These are phyloP conservation scores for Berberis thunbergii DNA, from an alignment of 164 flowering plant genomes.

Conservation along the genomic window DNA sequence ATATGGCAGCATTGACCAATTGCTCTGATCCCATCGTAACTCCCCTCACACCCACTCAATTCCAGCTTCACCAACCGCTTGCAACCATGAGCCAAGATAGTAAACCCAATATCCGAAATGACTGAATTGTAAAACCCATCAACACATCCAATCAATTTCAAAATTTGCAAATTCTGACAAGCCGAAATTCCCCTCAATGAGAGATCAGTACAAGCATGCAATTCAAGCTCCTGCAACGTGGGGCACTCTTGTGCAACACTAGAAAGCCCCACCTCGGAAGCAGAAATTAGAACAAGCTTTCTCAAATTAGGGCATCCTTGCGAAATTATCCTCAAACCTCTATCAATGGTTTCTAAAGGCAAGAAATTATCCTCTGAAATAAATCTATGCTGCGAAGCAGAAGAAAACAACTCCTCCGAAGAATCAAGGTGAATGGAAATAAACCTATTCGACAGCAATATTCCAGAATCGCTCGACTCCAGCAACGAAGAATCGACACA, in stretches of 20 bases:
- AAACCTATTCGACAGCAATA: slow-evolving; percentile 27
- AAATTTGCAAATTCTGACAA: slow-evolving; percentile 63
- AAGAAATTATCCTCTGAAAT: slow-evolving; percentile 25
- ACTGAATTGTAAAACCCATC: slow-evolving; percentile 54
- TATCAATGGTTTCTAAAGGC: slow-evolving; percentile 32
- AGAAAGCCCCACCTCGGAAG: slow-evolving; percentile 51
- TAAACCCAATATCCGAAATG: slow-evolving; percentile 79
- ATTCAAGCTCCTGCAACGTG: slow-evolving; percentile 73
- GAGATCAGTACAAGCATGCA: slow-evolving; percentile 64
- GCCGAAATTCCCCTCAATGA: slow-evolving; percentile 57
- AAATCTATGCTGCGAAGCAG: slow-evolving; percentile 11
- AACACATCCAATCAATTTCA: slow-evolving; percentile 55
- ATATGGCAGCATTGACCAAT: slow-evolving; percentile 86
- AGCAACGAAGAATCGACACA: slow-evolving; percentile 16
- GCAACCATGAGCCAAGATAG: slow-evolving; percentile 87
- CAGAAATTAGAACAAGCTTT: slow-evolving; percentile 45
- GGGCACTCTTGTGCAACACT: slow-evolving; percentile 64
- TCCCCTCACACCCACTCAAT: slow-evolving; percentile 83
- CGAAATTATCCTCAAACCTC: slow-evolving; percentile 50
- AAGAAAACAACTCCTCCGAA: slow-evolving; percentile 1
- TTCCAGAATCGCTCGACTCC: slow-evolving; percentile 16
- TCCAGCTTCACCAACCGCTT: slow-evolving; percentile 80
- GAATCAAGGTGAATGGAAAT: slow-evolving; percentile 35
- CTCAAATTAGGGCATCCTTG: slow-evolving; percentile 66
- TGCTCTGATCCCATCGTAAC: slow-evolving; percentile 88